Conservation (phyloP, 139 green algal genomes). For the Picochlorum sp. region DNA sequence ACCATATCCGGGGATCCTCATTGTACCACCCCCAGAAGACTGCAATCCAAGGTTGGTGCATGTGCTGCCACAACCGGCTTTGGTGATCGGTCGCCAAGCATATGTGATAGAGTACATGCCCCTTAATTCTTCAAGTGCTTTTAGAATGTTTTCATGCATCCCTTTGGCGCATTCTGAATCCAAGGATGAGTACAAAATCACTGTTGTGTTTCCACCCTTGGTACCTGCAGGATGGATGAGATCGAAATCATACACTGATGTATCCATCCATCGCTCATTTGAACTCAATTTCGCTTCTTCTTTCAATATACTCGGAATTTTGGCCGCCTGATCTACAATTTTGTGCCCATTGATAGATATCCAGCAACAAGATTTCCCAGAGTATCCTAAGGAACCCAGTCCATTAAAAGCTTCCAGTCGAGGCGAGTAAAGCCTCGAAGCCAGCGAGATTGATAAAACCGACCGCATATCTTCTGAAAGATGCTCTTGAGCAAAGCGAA, state of each 20-base stretch:
- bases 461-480: too few relatives aligned
- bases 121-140: neutral
- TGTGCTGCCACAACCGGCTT: neutral
- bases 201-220: neutral
- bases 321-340: too few relatives aligned
- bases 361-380: slow-evolving; percentile 32
- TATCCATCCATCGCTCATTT: neutral
- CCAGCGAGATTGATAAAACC: slow-evolving; percentile 25
- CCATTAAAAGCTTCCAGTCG: slow-evolving; percentile 45
- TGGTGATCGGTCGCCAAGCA: slow-evolving; percentile 44
- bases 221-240: neutral
- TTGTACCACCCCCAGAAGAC: slow-evolving; percentile 7
- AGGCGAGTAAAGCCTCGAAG: slow-evolving; percentile 53
- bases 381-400: neutral
- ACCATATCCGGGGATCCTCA: slow-evolving; percentile 71
- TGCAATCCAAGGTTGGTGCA: slow-evolving; percentile 4
- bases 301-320: too few relatives aligned
- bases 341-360: slow-evolving; percentile 15
- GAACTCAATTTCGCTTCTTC: too few relatives aligned
- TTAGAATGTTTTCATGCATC: slow-evolving; percentile 39
- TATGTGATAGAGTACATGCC: too few relatives aligned
- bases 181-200: slow-evolving; percentile 46
- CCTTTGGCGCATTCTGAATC: slow-evolving; percentile 43
- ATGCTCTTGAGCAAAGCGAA: too few relatives aligned
- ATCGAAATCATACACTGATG: neutral